These are phyloP conservation scores for Phytophthora quininea DNA, from an alignment of 352 stramenopile genomes.

Conservation along the genomic window DNA sequence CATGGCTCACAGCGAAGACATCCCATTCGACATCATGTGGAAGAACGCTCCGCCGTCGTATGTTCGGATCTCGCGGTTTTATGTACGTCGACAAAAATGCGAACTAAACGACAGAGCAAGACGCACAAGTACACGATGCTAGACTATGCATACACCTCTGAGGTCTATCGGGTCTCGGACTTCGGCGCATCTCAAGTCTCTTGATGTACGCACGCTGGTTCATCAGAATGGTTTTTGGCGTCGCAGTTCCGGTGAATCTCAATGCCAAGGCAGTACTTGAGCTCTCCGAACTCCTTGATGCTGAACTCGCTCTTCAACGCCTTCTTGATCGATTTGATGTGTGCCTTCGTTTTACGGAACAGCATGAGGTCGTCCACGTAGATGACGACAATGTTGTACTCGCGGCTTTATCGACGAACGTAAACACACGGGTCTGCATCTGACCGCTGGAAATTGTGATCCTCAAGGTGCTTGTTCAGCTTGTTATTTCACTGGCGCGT, in stretches of 20 bases:
- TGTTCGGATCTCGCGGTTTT: no score
- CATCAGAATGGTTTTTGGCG: background rate
- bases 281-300: background rate
- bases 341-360: background rate
- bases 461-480: constrained; percentile 4
- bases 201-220: background rate
- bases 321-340: background rate
- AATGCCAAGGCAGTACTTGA: background rate
- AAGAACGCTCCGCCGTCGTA: no score
- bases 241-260: background rate
- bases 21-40: no score
- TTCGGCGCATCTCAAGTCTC: background rate
- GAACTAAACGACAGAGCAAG: no score
- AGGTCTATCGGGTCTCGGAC: no score
- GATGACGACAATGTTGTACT: constrained; percentile 11
- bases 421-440: constrained; percentile 8
- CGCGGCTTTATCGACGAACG: background rate
- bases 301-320: background rate
- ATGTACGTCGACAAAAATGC: no score
- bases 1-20: no score
- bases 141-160: no score
- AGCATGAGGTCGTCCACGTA: background rate
- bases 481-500: constrained; percentile 10
- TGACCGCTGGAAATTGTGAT: constrained; percentile 3
- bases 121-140: no score